These are phyloP conservation scores for Aureobasidium sp. DNA, from an alignment of 2,329 filamentous ascomycete genomes.

Conservation along the genomic window DNA sequence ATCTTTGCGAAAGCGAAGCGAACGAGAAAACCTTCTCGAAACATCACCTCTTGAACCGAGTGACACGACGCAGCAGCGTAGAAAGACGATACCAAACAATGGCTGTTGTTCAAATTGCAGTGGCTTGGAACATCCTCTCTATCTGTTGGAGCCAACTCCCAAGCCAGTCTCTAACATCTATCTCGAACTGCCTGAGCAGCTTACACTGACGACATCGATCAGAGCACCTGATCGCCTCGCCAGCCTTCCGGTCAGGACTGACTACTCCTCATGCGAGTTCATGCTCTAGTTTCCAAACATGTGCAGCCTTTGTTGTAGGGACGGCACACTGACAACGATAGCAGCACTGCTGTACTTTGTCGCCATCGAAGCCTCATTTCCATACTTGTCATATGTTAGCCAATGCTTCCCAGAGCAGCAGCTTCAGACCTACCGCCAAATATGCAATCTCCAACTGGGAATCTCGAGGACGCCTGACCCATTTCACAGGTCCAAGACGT, in stretches of 20 bases:
- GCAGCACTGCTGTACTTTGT: conserved; percentile 8
- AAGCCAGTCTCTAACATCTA: background rate
- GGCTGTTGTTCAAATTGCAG: background rate
- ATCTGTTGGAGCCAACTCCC: background rate
- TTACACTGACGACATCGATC: background rate
- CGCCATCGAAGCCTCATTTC: conserved; percentile 2
- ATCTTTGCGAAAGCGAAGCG: conserved; percentile 4
- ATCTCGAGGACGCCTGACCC: background rate
- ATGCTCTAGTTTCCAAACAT: background rate
- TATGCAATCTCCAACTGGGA: background rate
- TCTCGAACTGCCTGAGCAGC: too few species aligned
- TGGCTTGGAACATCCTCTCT: background rate
- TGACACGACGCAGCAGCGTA: background rate
- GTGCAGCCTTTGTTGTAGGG: background rate
- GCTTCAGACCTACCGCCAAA: background rate
- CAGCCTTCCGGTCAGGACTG: too few species aligned
- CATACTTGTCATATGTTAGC: background rate
- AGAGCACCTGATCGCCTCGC: background rate
- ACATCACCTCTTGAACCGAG: background rate
- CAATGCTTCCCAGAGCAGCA: background rate
- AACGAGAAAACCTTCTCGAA: background rate
- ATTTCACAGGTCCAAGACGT: background rate
- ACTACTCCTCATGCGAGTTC: too few species aligned
- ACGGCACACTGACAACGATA: background rate
- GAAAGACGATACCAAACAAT: background rate